Conservation (phyloP, 75 land plant genomes). For the Pinus albicaulis region DNA sequence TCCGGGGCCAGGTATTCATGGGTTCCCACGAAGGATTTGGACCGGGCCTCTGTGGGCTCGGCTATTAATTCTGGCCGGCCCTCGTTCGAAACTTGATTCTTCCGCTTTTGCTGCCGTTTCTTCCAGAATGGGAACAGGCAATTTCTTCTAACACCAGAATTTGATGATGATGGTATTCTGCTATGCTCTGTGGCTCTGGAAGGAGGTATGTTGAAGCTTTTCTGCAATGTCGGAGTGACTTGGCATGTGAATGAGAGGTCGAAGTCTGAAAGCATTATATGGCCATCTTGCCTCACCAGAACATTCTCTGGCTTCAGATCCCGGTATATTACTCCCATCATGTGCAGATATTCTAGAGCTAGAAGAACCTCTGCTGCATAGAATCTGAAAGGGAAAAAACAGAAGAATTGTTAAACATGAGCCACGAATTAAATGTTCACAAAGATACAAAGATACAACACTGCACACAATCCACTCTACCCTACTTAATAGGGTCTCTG, state of each 20-base stretch:
- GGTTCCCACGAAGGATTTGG: constrained; percentile 74
- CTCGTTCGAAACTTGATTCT: not conserved
- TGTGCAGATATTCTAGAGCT: constrained; percentile 80
- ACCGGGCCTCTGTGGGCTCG: constrained; percentile 65
- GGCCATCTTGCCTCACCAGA: constrained; percentile 63
- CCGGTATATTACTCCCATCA: constrained; percentile 76
- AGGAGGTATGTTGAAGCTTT: no score
- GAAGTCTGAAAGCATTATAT: constrained; percentile 80
- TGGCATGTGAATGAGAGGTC: constrained; percentile 70
- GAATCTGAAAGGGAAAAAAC: constrained; percentile 30
- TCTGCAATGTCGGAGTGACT: constrained; percentile 30
- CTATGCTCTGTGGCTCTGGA: not conserved
- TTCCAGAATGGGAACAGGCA: not conserved
- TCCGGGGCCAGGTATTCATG: constrained; percentile 91
- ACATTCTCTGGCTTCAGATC: constrained; percentile 86
- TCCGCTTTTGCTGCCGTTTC: not conserved
- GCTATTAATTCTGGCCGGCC: constrained; percentile 27
- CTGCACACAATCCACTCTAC: no score
- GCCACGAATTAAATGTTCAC: no score
- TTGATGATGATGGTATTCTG: constrained; percentile 8
- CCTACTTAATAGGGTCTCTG: no score
- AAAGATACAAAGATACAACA: no score
- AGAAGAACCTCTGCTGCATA: constrained; percentile 72
- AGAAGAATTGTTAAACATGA: no score
- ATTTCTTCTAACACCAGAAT: not conserved